A percentile compares a stretch with the other conserved stretches of the same genome.
These are phyloP conservation scores for Cryptococcus hybrid DNA, from an alignment of 1,284 basidiomycete genomes.

Conservation along the genomic window DNA sequence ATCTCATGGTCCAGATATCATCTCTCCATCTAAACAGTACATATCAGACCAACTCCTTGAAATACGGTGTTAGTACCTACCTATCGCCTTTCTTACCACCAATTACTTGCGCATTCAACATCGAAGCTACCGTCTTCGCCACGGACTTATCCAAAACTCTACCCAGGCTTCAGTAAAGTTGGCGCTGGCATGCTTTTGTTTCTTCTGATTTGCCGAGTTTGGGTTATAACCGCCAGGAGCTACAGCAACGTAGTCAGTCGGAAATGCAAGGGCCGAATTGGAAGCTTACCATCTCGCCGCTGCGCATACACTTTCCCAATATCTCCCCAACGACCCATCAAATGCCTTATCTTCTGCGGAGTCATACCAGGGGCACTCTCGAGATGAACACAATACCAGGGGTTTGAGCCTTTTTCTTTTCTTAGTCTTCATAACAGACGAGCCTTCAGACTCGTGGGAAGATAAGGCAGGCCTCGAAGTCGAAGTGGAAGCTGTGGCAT, in stretches of 20 bases:
- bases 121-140: conserved; percentile 84
- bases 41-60: neutral
- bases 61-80: conserved; percentile 16
- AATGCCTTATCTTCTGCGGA: conserved; percentile 90
- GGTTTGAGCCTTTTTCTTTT: conserved; percentile 31
- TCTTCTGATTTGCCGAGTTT: conserved; percentile 26
- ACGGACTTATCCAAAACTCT: conserved; percentile 93
- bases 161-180: conserved; percentile 98
- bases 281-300: conserved; percentile 63
- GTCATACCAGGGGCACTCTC: conserved; percentile 99
- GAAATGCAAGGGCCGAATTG: no score
- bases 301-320: conserved; percentile 84
- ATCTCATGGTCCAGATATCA: conserved; percentile 99
- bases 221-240: conserved; percentile 41
- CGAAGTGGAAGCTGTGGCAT: neutral
- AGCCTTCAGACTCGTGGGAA: neutral
- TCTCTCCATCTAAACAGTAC: conserved; percentile 72
- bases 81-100: conserved; percentile 82
- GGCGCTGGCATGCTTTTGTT: conserved; percentile 68
- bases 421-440: conserved; percentile 5
- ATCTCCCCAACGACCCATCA: conserved; percentile 81
- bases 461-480: neutral
- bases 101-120: conserved; percentile 95
- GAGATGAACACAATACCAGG: conserved; percentile 92
- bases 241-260: conserved; percentile 2